Evolutionary conservation across 2,329 filamentous ascomycete species (phyloP).

Genomic region (Colletotrichum sansevieriae): DNA sequence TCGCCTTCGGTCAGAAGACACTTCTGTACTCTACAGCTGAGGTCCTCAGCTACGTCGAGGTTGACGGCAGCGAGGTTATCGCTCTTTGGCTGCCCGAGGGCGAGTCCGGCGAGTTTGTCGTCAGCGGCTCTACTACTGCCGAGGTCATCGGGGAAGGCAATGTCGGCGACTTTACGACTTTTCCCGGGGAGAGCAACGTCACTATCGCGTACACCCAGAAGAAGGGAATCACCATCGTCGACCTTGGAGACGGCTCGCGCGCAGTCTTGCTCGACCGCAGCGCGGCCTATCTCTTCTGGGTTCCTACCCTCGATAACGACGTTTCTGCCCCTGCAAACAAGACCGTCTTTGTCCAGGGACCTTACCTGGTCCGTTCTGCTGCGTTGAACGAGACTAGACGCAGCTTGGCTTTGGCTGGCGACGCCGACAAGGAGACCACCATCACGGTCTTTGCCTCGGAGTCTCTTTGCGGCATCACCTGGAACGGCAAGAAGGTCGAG

Average conservation of each 20-base stretch:
- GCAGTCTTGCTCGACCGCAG: slow-evolving; percentile 67
- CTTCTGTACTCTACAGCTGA: slow-evolving; percentile 69
- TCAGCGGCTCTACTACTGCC: slow-evolving; percentile 53
- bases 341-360: slow-evolving; percentile 65
- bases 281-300: slow-evolving; percentile 69
- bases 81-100: slow-evolving; percentile 67
- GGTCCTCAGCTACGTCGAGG: slow-evolving; percentile 63
- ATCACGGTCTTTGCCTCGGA: slow-evolving; percentile 63
- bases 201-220: slow-evolving; percentile 63
- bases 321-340: slow-evolving; percentile 59
- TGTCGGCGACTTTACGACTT: slow-evolving; percentile 56
- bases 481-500: slow-evolving; percentile 61
- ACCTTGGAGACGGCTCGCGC: slow-evolving; percentile 60
- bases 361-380: slow-evolving; percentile 64
- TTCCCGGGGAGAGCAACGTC: slow-evolving; percentile 54
- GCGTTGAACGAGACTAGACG: slow-evolving; percentile 49
- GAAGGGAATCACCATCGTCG: slow-evolving; percentile 61
- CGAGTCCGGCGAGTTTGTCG: slow-evolving; percentile 66
- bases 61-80: slow-evolving; percentile 61
- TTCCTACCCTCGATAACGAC: slow-evolving; percentile 62
- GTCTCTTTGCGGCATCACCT: slow-evolving; percentile 58
- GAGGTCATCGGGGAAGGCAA: slow-evolving; percentile 53
- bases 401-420: slow-evolving; percentile 59
- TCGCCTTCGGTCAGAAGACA: slow-evolving; percentile 63
- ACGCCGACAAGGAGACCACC: slow-evolving; percentile 55